Percentiles rank a stretch among this genome's conserved stretches.
These are phyloP conservation scores for Alopecurus myosuroides DNA, from an alignment of 176 grass and related monocot genomes.

Conservation along the genomic window DNA sequence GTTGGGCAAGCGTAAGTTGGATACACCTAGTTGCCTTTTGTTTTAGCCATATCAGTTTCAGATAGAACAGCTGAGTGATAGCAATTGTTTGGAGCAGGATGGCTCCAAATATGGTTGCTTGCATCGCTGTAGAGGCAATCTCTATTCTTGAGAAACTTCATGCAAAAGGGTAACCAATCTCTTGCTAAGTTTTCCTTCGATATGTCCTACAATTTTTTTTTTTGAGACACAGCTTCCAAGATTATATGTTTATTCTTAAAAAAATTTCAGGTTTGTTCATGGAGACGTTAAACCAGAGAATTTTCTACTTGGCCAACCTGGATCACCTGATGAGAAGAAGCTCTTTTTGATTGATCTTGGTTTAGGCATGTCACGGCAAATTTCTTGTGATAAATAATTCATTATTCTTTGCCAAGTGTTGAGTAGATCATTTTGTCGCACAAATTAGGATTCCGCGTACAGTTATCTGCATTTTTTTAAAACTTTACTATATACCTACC, in stretches of 20 bases:
- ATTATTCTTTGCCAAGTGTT: slow-evolving; percentile 4
- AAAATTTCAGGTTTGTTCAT: slow-evolving; percentile 84
- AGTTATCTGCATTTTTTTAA: slow-evolving; percentile 4
- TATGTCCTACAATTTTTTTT: not conserved
- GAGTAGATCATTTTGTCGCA: not conserved
- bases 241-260: not conserved
- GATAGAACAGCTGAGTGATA: slow-evolving; percentile 9
- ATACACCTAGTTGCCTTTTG: slow-evolving; percentile 19
- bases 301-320: slow-evolving; percentile 93
- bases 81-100: slow-evolving; percentile 55
- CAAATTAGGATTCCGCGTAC: not conserved
- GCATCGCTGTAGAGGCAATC: slow-evolving; percentile 95
- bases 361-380: slow-evolving; percentile 49
- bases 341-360: slow-evolving; percentile 99
- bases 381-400: slow-evolving; percentile 4
- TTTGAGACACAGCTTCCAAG: not conserved
- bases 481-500: not conserved
- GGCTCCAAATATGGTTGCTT: slow-evolving; percentile 85
- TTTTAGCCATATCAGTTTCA: slow-evolving; percentile 1
- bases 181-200: not conserved
- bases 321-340: slow-evolving; percentile 95
- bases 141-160: slow-evolving; percentile 98
- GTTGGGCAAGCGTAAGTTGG: slow-evolving; percentile 81
- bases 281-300: slow-evolving; percentile 99
- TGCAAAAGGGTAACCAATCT: slow-evolving; percentile 60